Evolutionary conservation across 768 basidiomycete species (phyloP).

Genomic region (Tulasnella sp.): DNA sequence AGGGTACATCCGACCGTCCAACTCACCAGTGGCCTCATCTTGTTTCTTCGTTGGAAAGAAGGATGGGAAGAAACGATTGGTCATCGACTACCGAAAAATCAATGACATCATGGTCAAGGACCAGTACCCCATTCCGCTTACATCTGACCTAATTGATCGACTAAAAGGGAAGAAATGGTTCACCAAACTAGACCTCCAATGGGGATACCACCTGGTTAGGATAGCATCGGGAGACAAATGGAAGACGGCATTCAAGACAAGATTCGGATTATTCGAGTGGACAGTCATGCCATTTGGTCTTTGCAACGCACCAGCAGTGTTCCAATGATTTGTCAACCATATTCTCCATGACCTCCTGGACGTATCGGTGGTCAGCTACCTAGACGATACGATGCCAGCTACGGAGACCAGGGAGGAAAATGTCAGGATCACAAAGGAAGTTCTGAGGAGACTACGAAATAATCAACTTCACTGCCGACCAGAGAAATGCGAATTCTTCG

Average conservation of each 20-base stretch:
- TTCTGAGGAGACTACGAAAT: too few species aligned
- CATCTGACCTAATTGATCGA: constrained; percentile 15
- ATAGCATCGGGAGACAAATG: constrained; percentile 21
- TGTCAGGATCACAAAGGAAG: too few species aligned
- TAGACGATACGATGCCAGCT: constrained; percentile 21
- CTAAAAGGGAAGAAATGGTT: constrained; percentile 15
- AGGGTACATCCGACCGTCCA: constrained; percentile 15
- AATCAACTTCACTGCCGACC: too few species aligned
- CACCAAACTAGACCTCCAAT: constrained; percentile 19
- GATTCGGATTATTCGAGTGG: constrained; percentile 18
- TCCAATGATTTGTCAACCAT: constrained; percentile 20
- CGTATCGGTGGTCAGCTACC: constrained; percentile 15
- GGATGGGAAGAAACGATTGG: constrained; percentile 18
- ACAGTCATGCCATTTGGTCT: constrained; percentile 21
- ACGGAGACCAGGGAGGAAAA: too few species aligned
- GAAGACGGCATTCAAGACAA: constrained; percentile 27
- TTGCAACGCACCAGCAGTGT: constrained; percentile 19
- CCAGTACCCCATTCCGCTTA: constrained; percentile 15
- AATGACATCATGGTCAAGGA: constrained; percentile 18
- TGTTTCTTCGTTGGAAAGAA: constrained; percentile 22
- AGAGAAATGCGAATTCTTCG: too few species aligned
- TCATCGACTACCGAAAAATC: constrained; percentile 17
- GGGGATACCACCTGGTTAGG: constrained; percentile 19
- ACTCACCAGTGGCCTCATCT: constrained; percentile 17
- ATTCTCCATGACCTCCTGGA: constrained; percentile 17